phyloP scores from a whole-genome alignment of 208 protist species.

The Cochliopodium minus region DNA sequence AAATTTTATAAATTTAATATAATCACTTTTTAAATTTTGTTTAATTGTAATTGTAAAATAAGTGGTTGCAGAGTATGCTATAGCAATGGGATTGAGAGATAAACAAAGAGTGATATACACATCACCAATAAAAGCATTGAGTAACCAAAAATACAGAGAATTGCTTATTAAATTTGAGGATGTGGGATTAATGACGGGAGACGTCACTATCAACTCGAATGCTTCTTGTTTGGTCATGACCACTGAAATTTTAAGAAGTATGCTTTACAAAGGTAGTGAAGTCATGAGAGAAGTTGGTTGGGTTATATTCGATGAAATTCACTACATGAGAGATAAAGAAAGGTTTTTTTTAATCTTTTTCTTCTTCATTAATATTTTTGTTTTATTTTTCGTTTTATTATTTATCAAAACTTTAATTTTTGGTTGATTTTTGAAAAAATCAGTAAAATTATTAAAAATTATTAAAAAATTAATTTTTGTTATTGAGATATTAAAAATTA shows the following conservation, averaged over 20 bases:
- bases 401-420: too few species aligned
- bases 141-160: conserved; percentile 99
- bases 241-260: conserved; percentile 95
- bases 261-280: conserved; percentile 93
- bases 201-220: conserved; percentile 93
- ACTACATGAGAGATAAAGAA: conserved; percentile 98
- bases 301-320: conserved; percentile 99
- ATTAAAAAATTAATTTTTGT: conserved; percentile 8
- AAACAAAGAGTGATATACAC: conserved; percentile 94
- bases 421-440: too few species aligned
- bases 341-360: too few species aligned
- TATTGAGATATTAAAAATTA: conserved; percentile 6
- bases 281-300: conserved; percentile 95
- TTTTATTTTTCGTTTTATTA: too few species aligned
- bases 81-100: conserved; percentile 19
- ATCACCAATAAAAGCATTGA: conserved; percentile 98
- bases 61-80: conserved; percentile 31
- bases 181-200: conserved; percentile 99
- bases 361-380: too few species aligned
- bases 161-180: conserved; percentile 85
- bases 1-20: too few species aligned
- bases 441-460: conserved; percentile 9
- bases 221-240: conserved; percentile 98
- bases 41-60: too few species aligned
- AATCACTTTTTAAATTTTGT: too few species aligned